phyloP scores from a whole-genome alignment of 345 rosid genomes.

The Boechera stricta region DNA sequence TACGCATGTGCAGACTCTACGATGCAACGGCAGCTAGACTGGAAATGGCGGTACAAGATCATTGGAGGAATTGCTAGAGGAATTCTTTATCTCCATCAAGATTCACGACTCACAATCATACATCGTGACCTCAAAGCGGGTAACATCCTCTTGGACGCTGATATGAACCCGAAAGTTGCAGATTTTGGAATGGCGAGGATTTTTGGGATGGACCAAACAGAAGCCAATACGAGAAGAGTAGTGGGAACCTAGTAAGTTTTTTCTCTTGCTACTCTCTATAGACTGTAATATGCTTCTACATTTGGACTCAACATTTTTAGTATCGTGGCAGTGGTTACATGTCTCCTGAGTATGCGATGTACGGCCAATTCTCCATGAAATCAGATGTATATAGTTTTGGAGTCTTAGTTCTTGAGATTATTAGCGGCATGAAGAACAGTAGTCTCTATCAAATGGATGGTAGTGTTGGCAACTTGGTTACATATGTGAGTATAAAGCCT shows the following conservation, averaged over 20 bases:
- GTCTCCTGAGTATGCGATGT: conserved; percentile 27
- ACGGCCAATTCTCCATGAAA: conserved; percentile 31
- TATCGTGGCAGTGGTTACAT: conserved; percentile 27
- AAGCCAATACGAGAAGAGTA: conserved; percentile 49
- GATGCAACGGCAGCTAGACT: conserved; percentile 41
- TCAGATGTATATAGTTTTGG: conserved; percentile 49
- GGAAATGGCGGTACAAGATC: conserved; percentile 50
- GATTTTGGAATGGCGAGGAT: conserved; percentile 69
- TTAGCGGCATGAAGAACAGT: conserved; percentile 39
- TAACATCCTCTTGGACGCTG: conserved; percentile 55
- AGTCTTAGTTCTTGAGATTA: conserved; percentile 40
- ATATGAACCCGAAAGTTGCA: conserved; percentile 63
- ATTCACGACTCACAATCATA: conserved; percentile 57
- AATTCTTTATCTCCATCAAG: conserved; percentile 45
- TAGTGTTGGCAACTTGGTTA: conserved; percentile 15
- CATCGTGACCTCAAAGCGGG: conserved; percentile 66
- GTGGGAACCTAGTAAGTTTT: conserved; percentile 64
- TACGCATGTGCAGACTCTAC: conserved; percentile 36
- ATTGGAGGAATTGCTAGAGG: conserved; percentile 55
- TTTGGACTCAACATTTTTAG: too few species aligned
- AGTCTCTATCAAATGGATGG: conserved; percentile 27
- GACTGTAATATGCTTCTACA: too few species aligned
- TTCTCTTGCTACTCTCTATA: not conserved
- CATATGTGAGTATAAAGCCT: conserved; percentile 42
- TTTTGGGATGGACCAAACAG: conserved; percentile 40